Conservation (phyloP, 768 basidiomycete genomes). For the Pisolithus albus region DNA sequence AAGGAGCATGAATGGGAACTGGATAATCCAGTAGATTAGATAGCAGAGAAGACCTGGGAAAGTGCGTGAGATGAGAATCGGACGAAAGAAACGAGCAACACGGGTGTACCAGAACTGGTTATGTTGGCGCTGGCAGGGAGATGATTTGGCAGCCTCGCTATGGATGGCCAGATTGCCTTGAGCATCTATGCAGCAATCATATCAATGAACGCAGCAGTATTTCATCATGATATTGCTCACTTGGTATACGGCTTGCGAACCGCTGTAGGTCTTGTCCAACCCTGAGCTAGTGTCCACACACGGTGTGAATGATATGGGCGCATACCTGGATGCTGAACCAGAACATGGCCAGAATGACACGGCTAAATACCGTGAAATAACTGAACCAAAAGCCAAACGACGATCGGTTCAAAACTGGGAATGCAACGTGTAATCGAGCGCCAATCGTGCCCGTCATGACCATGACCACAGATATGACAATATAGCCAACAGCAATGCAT, state of each 20-base stretch:
- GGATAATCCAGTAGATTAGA: conserved; percentile 70
- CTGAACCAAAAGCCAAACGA: conserved; percentile 89
- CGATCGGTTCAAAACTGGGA: conserved; percentile 70
- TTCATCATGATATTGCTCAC: conserved; percentile 10
- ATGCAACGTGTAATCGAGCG: conserved; percentile 72
- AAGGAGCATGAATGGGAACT: conserved; percentile 68
- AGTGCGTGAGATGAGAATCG: not conserved
- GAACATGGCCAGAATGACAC: conserved; percentile 71
- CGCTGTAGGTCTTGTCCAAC: conserved; percentile 40
- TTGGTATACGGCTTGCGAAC: conserved; percentile 71
- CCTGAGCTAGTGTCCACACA: not conserved
- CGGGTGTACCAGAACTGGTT: conserved; percentile 45
- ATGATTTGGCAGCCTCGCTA: conserved; percentile 56
- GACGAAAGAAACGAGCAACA: not conserved
- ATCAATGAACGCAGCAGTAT: not conserved
- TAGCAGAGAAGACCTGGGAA: conserved; percentile 61
- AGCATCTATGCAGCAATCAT: conserved; percentile 41
- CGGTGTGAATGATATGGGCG: not conserved
- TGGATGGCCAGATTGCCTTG: conserved; percentile 79
- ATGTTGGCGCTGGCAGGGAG: conserved; percentile 53
- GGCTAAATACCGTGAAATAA: conserved; percentile 78
- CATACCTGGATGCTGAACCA: conserved; percentile 73
- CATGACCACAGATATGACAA: conserved; percentile 68
- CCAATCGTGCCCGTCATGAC: conserved; percentile 76
- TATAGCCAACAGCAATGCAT: conserved; percentile 66